Evolutionary conservation across 2,329 filamentous ascomycete genomes (phyloP).

Genomic region (Paecilomyces niveus): DNA sequence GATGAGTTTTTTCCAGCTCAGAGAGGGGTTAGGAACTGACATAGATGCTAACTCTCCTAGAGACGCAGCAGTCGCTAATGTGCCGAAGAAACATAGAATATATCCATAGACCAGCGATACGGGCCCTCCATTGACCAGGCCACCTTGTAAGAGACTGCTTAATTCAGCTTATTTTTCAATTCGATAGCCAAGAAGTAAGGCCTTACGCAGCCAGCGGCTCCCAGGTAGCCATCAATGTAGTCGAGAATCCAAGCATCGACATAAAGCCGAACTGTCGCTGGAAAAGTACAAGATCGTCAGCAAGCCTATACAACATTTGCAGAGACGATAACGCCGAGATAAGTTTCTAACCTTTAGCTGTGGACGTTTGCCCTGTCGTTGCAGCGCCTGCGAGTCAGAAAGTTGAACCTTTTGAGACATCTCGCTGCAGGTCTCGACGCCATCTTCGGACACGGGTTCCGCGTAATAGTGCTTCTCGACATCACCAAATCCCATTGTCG

Average conservation of each 20-base stretch:
- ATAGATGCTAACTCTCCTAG: slow-evolving; percentile 35
- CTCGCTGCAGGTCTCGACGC: neutral
- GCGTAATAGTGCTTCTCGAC: neutral
- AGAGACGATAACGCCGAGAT: neutral
- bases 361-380: neutral
- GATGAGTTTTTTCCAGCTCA: neutral
- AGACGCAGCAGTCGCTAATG: slow-evolving; percentile 29
- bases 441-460: neutral
- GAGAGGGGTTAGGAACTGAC: slow-evolving; percentile 16
- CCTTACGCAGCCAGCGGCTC: slow-evolving; percentile 24
- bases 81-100: slow-evolving; percentile 23
- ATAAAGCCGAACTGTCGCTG: slow-evolving; percentile 40
- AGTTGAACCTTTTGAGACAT: neutral
- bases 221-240: slow-evolving; percentile 38
- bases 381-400: neutral
- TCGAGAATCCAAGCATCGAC: slow-evolving; percentile 39
- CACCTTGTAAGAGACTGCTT: slow-evolving; percentile 19
- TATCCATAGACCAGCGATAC: slow-evolving; percentile 33
- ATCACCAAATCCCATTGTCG: neutral
- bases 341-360: neutral
- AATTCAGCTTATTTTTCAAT: slow-evolving; percentile 7
- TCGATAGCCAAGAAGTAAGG: neutral
- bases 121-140: slow-evolving; percentile 30
- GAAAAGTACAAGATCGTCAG: neutral
- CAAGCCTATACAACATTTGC: neutral